Conservation (phyloP, 768 basidiomycete genomes). For the Lactarius evosmus region DNA sequence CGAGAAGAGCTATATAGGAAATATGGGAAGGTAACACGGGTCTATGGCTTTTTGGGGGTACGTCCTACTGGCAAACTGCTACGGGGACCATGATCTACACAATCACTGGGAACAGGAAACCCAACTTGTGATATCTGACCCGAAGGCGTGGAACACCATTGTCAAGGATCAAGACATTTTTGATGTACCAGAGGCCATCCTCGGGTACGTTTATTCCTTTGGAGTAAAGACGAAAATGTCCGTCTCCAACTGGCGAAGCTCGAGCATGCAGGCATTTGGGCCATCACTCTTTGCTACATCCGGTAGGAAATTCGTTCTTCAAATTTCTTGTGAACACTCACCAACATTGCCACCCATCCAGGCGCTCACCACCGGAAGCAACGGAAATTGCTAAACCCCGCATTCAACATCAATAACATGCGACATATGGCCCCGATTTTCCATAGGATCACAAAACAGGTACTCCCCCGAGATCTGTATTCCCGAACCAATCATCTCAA, state of each 20-base stretch:
- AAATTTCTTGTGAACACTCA: background rate
- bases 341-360: background rate
- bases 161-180: constrained; percentile 8
- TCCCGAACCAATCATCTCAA: background rate
- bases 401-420: constrained; percentile 29
- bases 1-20: background rate
- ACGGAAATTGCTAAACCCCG: constrained; percentile 21
- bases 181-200: background rate
- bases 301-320: background rate
- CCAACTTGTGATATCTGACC: constrained; percentile 9
- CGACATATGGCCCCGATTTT: constrained; percentile 28
- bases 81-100: background rate
- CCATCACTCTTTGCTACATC: background rate
- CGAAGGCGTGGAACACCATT: constrained; percentile 10
- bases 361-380: constrained; percentile 13
- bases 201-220: background rate
- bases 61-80: background rate
- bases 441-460: constrained; percentile 21
- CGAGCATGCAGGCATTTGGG: background rate
- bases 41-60: constrained; percentile 9
- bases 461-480: background rate
- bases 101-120: background rate
- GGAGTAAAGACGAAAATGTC: background rate
- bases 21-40: background rate
- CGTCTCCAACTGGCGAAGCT: background rate